phyloP scores from a whole-genome alignment of 2,329 filamentous ascomycete species.

The Penicillium sclerotiorum region DNA sequence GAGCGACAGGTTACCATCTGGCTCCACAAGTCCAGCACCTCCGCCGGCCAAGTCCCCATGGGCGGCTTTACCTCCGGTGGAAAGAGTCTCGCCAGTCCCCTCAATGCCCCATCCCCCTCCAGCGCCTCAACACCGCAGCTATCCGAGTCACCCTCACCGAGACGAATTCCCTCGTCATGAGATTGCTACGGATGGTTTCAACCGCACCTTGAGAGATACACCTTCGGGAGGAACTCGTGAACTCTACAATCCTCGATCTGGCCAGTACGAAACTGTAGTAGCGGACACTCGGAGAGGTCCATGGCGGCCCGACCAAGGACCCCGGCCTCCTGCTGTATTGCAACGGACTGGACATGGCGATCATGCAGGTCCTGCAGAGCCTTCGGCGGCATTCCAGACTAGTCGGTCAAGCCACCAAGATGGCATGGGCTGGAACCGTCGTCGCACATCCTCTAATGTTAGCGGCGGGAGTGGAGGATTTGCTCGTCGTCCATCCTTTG shows the following conservation, averaged over 20 bases:
- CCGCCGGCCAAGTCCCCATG: slow-evolving; percentile 86
- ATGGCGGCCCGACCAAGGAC: slow-evolving; percentile 65
- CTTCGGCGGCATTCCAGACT: slow-evolving; percentile 84
- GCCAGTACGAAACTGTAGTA: slow-evolving; percentile 88
- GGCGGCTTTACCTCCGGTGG: slow-evolving; percentile 82
- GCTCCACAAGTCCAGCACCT: slow-evolving; percentile 51
- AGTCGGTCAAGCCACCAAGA: slow-evolving; percentile 69
- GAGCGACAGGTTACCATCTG: slow-evolving; percentile 56
- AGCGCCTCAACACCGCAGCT: slow-evolving; percentile 52
- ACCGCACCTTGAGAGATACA: slow-evolving; percentile 78
- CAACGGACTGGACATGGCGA: slow-evolving; percentile 71
- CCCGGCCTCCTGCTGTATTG: slow-evolving; percentile 74
- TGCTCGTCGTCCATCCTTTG: slow-evolving; percentile 64
- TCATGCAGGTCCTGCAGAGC: slow-evolving; percentile 70
- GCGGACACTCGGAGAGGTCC: slow-evolving; percentile 72
- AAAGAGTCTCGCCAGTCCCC: slow-evolving; percentile 70
- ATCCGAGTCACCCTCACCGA: slow-evolving; percentile 59
- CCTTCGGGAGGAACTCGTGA: slow-evolving; percentile 67
- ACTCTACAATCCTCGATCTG: slow-evolving; percentile 92
- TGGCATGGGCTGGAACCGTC: slow-evolving; percentile 65
- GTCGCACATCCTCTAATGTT: slow-evolving; percentile 86
- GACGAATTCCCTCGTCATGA: slow-evolving; percentile 69
- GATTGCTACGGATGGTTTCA: slow-evolving; percentile 93
- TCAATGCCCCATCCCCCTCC: slow-evolving; percentile 34
- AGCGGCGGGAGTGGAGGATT: slow-evolving; percentile 80